Evolutionary conservation across 2,329 filamentous ascomycete genomes (phyloP), one percentile per base, ranked within the genome.

Genomic region (Pseudodiploospora longispora): DNA sequence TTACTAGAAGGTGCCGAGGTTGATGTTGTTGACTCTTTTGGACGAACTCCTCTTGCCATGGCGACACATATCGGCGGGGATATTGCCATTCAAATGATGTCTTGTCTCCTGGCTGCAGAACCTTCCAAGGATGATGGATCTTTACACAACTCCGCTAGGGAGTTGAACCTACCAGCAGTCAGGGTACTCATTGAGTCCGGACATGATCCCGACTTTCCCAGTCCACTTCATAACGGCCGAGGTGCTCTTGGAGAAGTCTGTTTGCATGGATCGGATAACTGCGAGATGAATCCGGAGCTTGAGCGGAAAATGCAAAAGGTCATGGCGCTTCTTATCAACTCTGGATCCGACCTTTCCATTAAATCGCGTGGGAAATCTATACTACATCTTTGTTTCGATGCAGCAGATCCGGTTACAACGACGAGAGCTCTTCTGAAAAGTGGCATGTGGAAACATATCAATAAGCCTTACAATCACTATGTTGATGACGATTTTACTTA

Each of bases 141-240:
- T 2, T 65, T 86, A 3, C 82, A 85, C 53, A 80, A 83, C 47
- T 78, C 80, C 4, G 75, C 80, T 0, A 68, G 76, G 9, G 71
- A 75, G 38, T 66, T 85, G 19, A 78, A 83, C 50, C 50, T 80
- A 0, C 61, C 72, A 9, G 74, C 73, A 2, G 74, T 82, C 48
- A 67, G 70, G 40, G 64, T 79, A 2, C 65, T 86, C 2, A 61
- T 83, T 5, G 66, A 80, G 38, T 65, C 75, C 48, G 76, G 74
- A 2, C 81, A 85, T 47, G 75, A 82, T 10, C 69, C 78, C 0
- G 80, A 84, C 54, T 84, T 82, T 44, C 80, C 81, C 0, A 83
- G 76, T 42, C 70, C 75, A 4, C 62, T 80, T 1, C 80, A 84
- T 51, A 71, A 70, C 10, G 82, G 82, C 1, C 72, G 82, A 37